Evolutionary conservation across 2,329 filamentous ascomycete genomes (phyloP), one percentile per base, ranked within the genome.

Genomic region (Chalara sp.): DNA sequence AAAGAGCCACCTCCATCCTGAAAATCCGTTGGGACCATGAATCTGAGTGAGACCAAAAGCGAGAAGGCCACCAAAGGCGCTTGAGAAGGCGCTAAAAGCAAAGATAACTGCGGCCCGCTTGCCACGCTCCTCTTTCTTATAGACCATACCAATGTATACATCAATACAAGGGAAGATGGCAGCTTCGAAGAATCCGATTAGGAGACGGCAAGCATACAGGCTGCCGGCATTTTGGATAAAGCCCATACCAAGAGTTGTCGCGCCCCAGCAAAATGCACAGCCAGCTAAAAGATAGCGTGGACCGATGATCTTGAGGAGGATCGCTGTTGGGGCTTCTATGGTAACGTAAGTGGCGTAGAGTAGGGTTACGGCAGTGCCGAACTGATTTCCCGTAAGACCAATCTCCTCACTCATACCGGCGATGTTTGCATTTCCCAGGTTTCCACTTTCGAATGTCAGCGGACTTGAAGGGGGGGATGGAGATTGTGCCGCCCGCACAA

Each of bases 101-200:
- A 62, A 63, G 6, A 63, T 56, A 28, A 60, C 55, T n/a, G 58
- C 60, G 31, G 56, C 10, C 2, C 41, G 21, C 21, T 76, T 71
- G 1, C 74, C 76, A 21, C 77, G 69, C 61, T 83, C 79, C 3
- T 76, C 72, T 5, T 72, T 69, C 13, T 75, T 73, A 59, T 81
- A 81, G 69, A 78, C 79, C 57, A 79, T 79, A 3, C 73, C 73
- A 5, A 76, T 59, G 53, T 74, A 76, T 53, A 73, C 67, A 32
- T 74, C 72, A 12, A 77, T 64, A 1, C 72, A 71, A 0, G 75
- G 75, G 50, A 77, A 76, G 7, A 78, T 61, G 0, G 74, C 74
- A 3, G 73, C 71, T 56, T 78, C 75, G 55, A 70, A 71, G 10
- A 69, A 64, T 11, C 75, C 75, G 0, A 78, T 64, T 4, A 78